phyloP scores from a whole-genome alignment of 1,284 basidiomycete species.

The Ganoderma lingzhi region DNA sequence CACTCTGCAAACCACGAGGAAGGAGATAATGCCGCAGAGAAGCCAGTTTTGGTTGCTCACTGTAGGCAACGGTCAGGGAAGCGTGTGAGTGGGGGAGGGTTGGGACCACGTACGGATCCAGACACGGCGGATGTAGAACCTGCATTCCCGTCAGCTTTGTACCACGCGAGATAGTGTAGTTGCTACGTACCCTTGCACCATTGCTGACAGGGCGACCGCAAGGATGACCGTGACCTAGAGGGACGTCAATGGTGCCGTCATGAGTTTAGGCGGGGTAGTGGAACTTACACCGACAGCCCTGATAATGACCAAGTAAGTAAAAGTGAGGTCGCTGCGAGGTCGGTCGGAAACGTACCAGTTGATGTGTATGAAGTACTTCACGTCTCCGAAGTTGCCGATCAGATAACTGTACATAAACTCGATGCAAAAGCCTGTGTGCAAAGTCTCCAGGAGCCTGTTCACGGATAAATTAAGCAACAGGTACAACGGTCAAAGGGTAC shows the following conservation, averaged over 20 bases:
- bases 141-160: neutral
- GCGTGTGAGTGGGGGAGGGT: neutral
- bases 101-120: slow-evolving; percentile 26
- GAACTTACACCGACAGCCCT: slow-evolving; percentile 28
- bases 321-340: neutral
- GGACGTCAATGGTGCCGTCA: neutral
- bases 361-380: slow-evolving; percentile 20
- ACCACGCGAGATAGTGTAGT: neutral
- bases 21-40: slow-evolving; percentile 19
- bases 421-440: slow-evolving; percentile 33
- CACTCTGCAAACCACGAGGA: slow-evolving; percentile 19
- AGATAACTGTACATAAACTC: slow-evolving; percentile 30
- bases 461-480: neutral
- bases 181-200: slow-evolving; percentile 25
- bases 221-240: slow-evolving; percentile 22
- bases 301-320: neutral
- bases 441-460: slow-evolving; percentile 30
- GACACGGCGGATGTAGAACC: slow-evolving; percentile 30
- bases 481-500: neutral
- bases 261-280: neutral
- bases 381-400: slow-evolving; percentile 22
- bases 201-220: slow-evolving; percentile 23
- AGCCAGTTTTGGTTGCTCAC: slow-evolving; percentile 27
- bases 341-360: slow-evolving; percentile 20
- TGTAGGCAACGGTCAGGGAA: neutral